Evolutionary conservation across 306 rosid genomes (phyloP).

Genomic region (Medicago lupulina): DNA sequence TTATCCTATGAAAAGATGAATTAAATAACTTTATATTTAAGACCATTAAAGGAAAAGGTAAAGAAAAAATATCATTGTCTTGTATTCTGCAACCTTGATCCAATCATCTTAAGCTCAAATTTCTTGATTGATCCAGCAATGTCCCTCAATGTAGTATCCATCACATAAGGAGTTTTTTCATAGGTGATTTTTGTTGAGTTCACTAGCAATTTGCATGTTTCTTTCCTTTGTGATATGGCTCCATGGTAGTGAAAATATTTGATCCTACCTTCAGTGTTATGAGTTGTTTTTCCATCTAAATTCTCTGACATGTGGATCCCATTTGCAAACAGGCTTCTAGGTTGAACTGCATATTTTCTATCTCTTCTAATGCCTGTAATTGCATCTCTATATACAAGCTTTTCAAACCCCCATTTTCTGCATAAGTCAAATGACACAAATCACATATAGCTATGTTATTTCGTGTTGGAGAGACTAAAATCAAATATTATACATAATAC

Average conservation of each 20-base stretch:
- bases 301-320: slow-evolving; percentile 88
- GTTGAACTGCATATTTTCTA: slow-evolving; percentile 44
- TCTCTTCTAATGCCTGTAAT: slow-evolving; percentile 36
- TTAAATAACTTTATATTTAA: not conserved
- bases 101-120: slow-evolving; percentile 84
- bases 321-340: slow-evolving; percentile 50
- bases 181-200: slow-evolving; percentile 44
- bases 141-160: slow-evolving; percentile 46
- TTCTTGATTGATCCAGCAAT: slow-evolving; percentile 66
- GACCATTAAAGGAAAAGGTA: no score
- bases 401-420: slow-evolving; percentile 50
- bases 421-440: not conserved
- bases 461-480: no score
- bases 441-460: not conserved
- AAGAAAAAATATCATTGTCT: slow-evolving; percentile 62
- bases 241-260: slow-evolving; percentile 86
- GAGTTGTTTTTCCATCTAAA: slow-evolving; percentile 64
- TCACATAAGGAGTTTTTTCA: slow-evolving; percentile 36
- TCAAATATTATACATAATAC: no score
- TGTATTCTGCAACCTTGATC: slow-evolving; percentile 59
- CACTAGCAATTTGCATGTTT: slow-evolving; percentile 62
- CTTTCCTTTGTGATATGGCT: slow-evolving; percentile 63
- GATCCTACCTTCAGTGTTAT: slow-evolving; percentile 73
- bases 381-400: slow-evolving; percentile 39
- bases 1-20: slow-evolving; percentile 31